phyloP scores from a whole-genome alignment of 2,329 filamentous ascomycete species.

The Ceratocystis alfenasii region DNA sequence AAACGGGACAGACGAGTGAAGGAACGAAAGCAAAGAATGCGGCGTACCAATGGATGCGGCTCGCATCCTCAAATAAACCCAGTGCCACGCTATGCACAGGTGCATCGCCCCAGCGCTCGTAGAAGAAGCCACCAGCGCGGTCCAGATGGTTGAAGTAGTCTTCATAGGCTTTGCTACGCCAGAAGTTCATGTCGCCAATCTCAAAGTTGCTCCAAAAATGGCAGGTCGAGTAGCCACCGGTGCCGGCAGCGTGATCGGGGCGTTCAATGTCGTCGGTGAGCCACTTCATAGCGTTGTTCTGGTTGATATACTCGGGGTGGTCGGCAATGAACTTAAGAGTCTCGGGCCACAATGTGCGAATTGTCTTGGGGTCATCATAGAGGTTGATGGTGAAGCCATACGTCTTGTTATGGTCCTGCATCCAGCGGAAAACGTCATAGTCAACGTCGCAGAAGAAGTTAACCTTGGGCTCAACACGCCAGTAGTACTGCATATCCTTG shows the following conservation, averaged over 20 bases:
- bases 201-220: conserved; percentile 99
- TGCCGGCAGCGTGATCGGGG: conserved; percentile 66
- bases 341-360: conserved; percentile 88
- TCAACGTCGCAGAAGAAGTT: conserved; percentile 99
- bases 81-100: conserved; percentile 91
- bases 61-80: conserved; percentile 80
- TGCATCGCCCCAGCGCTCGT: conserved; percentile 96
- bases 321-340: conserved; percentile 80
- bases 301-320: conserved; percentile 67
- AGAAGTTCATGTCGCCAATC: conserved; percentile 86
- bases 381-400: conserved; percentile 98
- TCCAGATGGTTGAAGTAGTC: conserved; percentile 96
- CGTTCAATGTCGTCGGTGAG: conserved; percentile 64
- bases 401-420: conserved; percentile 97
- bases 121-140: conserved; percentile 91
- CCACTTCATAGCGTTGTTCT: conserved; percentile 81
- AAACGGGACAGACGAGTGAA: neutral
- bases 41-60: conserved; percentile 79
- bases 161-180: conserved; percentile 78
- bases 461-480: conserved; percentile 96
- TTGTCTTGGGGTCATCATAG: conserved; percentile 79
- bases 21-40: neutral
- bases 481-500: conserved; percentile 76
- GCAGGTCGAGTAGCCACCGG: conserved; percentile 91
- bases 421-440: conserved; percentile 96